These are phyloP conservation scores for Oxytropis ochrocephala DNA, from an alignment of 306 rosid species.

Conservation along the genomic window DNA sequence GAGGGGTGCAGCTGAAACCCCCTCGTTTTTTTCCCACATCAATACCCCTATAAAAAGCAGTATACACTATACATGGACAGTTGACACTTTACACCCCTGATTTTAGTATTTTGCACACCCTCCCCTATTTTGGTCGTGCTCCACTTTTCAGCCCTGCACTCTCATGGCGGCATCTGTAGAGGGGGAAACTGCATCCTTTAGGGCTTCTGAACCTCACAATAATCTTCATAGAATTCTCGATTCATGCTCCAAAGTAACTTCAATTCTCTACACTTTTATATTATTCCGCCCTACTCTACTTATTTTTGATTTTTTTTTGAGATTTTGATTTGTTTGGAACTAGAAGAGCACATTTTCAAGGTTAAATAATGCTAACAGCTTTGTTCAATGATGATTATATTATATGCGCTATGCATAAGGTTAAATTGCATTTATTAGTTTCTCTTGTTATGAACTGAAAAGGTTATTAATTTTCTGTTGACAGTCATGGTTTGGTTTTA, in stretches of 20 bases:
- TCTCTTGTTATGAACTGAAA: neutral
- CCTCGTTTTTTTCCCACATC: too few species aligned
- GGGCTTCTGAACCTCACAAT: slow-evolving; percentile 27
- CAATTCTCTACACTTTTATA: neutral
- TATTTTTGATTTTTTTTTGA: neutral
- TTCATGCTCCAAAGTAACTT: slow-evolving; percentile 50
- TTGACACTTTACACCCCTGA: too few species aligned
- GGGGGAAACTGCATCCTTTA: slow-evolving; percentile 6
- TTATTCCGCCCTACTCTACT: neutral
- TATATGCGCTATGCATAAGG: neutral
- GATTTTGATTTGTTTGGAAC: neutral
- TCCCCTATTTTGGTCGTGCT: too few species aligned
- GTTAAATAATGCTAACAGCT: neutral
- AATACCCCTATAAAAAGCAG: too few species aligned
- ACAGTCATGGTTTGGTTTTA: neutral
- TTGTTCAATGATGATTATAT: neutral
- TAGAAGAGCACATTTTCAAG: neutral
- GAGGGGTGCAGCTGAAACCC: too few species aligned
- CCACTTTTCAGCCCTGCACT: too few species aligned
- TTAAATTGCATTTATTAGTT: neutral
- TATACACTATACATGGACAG: too few species aligned
- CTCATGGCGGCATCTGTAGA: slow-evolving; percentile 26
- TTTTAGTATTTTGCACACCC: too few species aligned
- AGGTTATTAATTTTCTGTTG: neutral
- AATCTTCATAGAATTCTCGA: slow-evolving; percentile 44